These are phyloP conservation scores for Alternaria postmessia DNA, from an alignment of 2,329 filamentous ascomycete genomes.

Conservation along the genomic window DNA sequence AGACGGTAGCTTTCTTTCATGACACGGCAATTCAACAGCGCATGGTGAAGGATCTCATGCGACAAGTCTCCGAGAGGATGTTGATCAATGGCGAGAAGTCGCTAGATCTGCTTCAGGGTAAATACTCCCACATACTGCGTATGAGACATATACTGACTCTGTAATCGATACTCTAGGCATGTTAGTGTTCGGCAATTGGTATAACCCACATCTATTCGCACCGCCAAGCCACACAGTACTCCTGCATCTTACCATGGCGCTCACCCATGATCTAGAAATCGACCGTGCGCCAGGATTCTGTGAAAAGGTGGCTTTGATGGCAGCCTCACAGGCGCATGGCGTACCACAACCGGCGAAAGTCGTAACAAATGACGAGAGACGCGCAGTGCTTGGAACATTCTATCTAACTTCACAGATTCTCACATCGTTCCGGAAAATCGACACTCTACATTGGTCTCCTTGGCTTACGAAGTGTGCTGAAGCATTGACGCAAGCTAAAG, in stretches of 20 bases:
- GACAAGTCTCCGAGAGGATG: neutral
- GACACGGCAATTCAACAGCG: no score
- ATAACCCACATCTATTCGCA: slow-evolving; percentile 15
- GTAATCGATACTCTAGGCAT: neutral
- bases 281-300: slow-evolving; percentile 9
- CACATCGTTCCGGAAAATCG: neutral
- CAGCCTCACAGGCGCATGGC: slow-evolving; percentile 10
- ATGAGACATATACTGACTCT: neutral
- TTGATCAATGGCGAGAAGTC: neutral
- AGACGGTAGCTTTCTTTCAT: no score
- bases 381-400: slow-evolving; percentile 15
- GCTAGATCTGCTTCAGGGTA: slow-evolving; percentile 5
- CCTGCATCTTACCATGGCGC: slow-evolving; percentile 20
- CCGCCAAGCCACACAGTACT: slow-evolving; percentile 10
- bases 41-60: no score
- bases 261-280: slow-evolving; percentile 12
- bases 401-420: slow-evolving; percentile 9
- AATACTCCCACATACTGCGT: neutral
- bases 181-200: slow-evolving; percentile 15
- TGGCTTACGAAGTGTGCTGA: neutral
- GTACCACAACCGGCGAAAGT: slow-evolving; percentile 7
- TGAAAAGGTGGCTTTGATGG: slow-evolving; percentile 10
- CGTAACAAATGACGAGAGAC: slow-evolving; percentile 11
- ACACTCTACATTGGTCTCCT: neutral
- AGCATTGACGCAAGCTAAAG: neutral